Evolutionary conservation across 768 basidiomycete genomes (phyloP), one percentile per base, ranked within the genome.

Genomic region (Amanita pallidorosea): DNA sequence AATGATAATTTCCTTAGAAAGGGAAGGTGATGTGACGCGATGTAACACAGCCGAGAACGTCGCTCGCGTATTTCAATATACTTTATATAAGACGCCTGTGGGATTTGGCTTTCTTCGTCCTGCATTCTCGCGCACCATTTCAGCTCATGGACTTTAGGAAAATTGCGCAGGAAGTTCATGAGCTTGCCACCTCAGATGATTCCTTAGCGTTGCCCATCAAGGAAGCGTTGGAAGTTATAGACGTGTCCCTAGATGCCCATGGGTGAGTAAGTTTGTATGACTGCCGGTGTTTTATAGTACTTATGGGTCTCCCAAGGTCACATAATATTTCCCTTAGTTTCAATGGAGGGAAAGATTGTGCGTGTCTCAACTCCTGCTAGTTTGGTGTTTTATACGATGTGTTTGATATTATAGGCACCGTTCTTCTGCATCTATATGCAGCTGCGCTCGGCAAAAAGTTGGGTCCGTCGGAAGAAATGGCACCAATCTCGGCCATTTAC

Each of bases 301-400:
- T 43, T 57, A 54, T 48, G 47, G 48, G 51, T 52, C 20, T 29
- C n/a, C 7, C 15, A 64, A 88, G 90, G 45, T 73, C 77, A 60
- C 79, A 84, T 33, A 70, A 74, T 50, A 69, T 93, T 4, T 85
- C 93, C 2, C 73, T 99, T 53, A 96, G 93, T 66, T 99, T 97
- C 70, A 99, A 98, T 57, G 96, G 96, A 8, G 96, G 96, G 47
- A 99, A 99, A 65, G 96, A 99, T 62, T 99, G 96, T 95, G 23
- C 12, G n/a, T 20, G n/a, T 20, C 18, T n/a, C 13, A 17, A 15
- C 47, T 35, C 41, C 12, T 12, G 33, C 33, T 33, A 13, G 33
- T 8, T 7, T 31, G 36, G 13, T 41, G n/a, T 36, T 23, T 23
- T 49, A 46, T 47, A 45, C 54, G 35, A 47, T 45, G 35, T 9